Evolutionary conservation across 805 yeast species (phyloP).

Genomic region (Saturnispora saitoi): DNA sequence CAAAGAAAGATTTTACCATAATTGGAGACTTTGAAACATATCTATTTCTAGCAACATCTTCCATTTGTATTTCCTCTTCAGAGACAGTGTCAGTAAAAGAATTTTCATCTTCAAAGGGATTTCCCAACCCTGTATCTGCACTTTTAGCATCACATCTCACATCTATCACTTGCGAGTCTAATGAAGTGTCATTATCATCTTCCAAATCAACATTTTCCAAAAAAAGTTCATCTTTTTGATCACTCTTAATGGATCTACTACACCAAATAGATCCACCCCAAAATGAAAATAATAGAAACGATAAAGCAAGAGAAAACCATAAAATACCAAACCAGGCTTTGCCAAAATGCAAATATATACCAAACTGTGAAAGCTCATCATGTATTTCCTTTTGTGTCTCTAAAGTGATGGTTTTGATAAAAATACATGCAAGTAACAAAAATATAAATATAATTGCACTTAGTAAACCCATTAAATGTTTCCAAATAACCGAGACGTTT

Average conservation of each 20-base stretch:
- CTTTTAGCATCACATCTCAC: background rate
- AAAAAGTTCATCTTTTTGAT: background rate
- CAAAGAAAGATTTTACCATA: conserved; percentile 1
- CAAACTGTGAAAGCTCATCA: conserved; percentile 35
- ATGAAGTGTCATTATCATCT: conserved; percentile 7
- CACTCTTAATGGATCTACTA: conserved; percentile 32
- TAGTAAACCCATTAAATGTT: conserved; percentile 31
- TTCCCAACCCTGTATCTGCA: background rate
- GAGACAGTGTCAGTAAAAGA: background rate
- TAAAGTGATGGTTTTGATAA: conserved; percentile 25
- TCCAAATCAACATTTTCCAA: background rate
- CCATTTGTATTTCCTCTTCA: background rate
- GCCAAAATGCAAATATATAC: conserved; percentile 38
- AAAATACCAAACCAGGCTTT: conserved; percentile 29
- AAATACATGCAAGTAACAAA: conserved; percentile 21
- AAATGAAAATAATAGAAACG: conserved; percentile 12
- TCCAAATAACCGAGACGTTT: conserved; percentile 25
- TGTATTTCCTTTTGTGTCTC: conserved; percentile 23
- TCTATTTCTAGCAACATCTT: background rate
- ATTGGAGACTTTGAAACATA: conserved; percentile 4
- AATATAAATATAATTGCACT: background rate
- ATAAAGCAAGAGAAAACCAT: conserved; percentile 33
- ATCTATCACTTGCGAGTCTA: background rate
- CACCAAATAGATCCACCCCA: conserved; percentile 48
- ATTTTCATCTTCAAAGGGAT: background rate